Conservation (phyloP, 202 grass and related monocot genomes). For the Setaria italica region DNA sequence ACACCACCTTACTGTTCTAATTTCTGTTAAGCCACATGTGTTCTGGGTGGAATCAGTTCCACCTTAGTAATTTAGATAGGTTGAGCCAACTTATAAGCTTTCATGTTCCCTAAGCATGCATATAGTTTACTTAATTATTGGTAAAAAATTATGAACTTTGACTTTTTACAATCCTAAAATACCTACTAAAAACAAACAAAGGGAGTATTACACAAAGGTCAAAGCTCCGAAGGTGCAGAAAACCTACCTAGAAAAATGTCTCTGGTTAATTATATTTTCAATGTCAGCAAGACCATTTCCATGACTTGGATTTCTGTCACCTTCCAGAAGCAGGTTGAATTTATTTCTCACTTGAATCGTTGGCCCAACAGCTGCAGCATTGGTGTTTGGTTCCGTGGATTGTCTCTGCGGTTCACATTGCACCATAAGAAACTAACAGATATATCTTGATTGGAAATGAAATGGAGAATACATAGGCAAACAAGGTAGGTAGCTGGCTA, state of each 20-base stretch:
- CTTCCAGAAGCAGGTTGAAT: constrained; percentile 28
- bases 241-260: constrained; percentile 66
- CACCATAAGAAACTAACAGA: constrained; percentile 7
- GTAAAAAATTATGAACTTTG: background rate
- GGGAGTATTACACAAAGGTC: constrained; percentile 35
- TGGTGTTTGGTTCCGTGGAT: constrained; percentile 28
- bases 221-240: constrained; percentile 20
- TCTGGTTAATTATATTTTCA: constrained; percentile 63
- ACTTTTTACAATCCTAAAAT: background rate
- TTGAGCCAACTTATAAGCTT: no score
- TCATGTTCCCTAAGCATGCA: background rate
- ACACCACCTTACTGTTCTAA: no score
- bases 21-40: no score
- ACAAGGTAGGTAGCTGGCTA: constrained; percentile 8
- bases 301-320: constrained; percentile 43
- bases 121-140: background rate
- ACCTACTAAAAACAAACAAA: background rate
- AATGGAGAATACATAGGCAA: constrained; percentile 9
- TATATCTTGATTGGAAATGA: constrained; percentile 15
- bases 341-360: constrained; percentile 10
- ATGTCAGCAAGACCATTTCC: constrained; percentile 49
- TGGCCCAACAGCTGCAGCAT: constrained; percentile 21
- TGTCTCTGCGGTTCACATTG: constrained; percentile 45
- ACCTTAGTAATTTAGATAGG: no score
- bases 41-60: no score